Percentiles rank a stretch among this genome's conserved stretches.
Evolutionary conservation across 73 alveolate genomes (phyloP).

Genomic region (Paramecium caudatum): DNA sequence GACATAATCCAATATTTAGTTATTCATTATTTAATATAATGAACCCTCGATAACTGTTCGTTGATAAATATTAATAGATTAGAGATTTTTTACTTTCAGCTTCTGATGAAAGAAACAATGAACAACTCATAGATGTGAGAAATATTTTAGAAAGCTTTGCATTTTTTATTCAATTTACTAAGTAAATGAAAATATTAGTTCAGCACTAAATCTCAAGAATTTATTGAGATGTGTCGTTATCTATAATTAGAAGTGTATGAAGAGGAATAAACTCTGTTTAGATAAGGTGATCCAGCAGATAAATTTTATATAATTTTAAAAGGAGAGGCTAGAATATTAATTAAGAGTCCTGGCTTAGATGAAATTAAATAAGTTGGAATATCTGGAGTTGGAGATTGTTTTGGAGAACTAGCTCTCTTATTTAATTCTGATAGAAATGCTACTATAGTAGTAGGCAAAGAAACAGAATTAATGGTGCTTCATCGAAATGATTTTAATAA

Average conservation of each 20-base stretch:
- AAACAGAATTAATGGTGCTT: slow-evolving; percentile 74
- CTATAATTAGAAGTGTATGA: slow-evolving; percentile 61
- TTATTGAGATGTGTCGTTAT: slow-evolving; percentile 73
- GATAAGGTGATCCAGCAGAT: slow-evolving; percentile 76
- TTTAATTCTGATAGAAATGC: slow-evolving; percentile 78
- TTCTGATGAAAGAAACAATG: slow-evolving; percentile 40
- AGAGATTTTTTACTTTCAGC: slow-evolving; percentile 44
- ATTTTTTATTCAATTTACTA: slow-evolving; percentile 63
- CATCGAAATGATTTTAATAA: slow-evolving; percentile 69
- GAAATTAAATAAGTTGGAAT: slow-evolving; percentile 74
- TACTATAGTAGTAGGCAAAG: slow-evolving; percentile 61
- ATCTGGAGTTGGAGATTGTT: slow-evolving; percentile 71
- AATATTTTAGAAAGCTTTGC: slow-evolving; percentile 57
- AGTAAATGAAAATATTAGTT: neutral
- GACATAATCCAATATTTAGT: neutral
- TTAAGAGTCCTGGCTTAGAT: slow-evolving; percentile 54
- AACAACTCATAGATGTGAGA: slow-evolving; percentile 38
- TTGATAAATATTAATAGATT: slow-evolving; percentile 25
- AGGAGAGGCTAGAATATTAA: slow-evolving; percentile 71
- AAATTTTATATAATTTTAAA: slow-evolving; percentile 68
- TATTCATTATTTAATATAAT: neutral
- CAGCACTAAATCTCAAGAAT: slow-evolving; percentile 67
- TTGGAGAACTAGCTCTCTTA: slow-evolving; percentile 76
- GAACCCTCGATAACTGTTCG: slow-evolving; percentile 39
- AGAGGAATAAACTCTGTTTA: slow-evolving; percentile 54